These are phyloP conservation scores for Dryadomyces quercivorus DNA, from an alignment of 2,329 filamentous ascomycete species.

Conservation along the genomic window DNA sequence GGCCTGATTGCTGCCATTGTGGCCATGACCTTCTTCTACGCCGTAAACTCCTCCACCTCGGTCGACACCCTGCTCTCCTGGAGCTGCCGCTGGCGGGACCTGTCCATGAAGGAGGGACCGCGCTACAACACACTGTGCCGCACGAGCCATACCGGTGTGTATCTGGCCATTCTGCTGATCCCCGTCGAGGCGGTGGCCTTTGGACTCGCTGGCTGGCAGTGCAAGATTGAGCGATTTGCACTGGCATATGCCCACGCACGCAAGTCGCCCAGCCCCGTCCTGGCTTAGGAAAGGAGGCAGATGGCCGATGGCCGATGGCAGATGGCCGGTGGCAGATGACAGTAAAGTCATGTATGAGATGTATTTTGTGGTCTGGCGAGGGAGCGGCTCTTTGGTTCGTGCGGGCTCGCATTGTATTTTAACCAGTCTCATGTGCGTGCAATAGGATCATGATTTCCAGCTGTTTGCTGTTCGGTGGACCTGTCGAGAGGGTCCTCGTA, in stretches of 20 bases:
- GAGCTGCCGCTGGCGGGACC: constrained; percentile 46
- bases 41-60: constrained; percentile 37
- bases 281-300: constrained; percentile 3
- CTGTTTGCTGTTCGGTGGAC: too few species aligned
- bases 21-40: constrained; percentile 45
- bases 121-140: constrained; percentile 44
- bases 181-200: constrained; percentile 41
- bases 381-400: neutral
- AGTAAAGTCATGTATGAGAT: neutral
- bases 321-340: too few species aligned
- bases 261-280: constrained; percentile 20
- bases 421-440: neutral
- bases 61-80: constrained; percentile 47
- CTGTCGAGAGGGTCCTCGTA: too few species aligned
- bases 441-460: too few species aligned
- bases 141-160: constrained; percentile 41
- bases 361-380: neutral
- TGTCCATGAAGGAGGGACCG: constrained; percentile 39
- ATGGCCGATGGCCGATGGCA: neutral
- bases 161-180: constrained; percentile 42
- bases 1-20: constrained; percentile 35
- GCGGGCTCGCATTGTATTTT: neutral
- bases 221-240: constrained; percentile 30
- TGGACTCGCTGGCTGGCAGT: constrained; percentile 31
- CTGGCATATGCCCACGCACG: constrained; percentile 18